Base-by-base conservation (phyloP, 352 stramenopile genomes). In the Thalassiosira sp. region DNA sequence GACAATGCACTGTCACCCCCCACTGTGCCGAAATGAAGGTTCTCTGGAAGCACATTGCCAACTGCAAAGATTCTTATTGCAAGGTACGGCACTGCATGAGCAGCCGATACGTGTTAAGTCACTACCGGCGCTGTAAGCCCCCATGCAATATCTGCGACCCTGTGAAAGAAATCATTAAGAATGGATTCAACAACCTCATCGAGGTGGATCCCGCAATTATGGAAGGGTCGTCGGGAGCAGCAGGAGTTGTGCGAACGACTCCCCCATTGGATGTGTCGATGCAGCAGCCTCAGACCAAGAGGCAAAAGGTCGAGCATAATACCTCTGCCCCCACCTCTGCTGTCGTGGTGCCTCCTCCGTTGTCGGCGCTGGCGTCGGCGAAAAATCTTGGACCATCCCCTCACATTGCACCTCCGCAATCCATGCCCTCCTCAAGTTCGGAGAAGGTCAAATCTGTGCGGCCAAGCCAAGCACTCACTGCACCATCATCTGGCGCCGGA, bases 21-120 rank as follows among this genome's bases (percentile, higher is more conserved):
- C 97, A 97, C 70, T 99, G 97, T 86, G 93, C 91, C 31, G 94
- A 97, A 59, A 99, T 99, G 97, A 99, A 99, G 84, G 81, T 93
- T 20, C 83, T 99, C 3, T 99, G 97, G 97, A 94, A 96, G 59
- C 97, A 99, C 81, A 99, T 99, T 88, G 95, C 96, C 25, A 92
- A 90, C n/a, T 99, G 97, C 61, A 97, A 97, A 64, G 94, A 99
- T 66, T 96, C 95, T 24, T 90, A 96, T 52, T 99, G 97, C 80
- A 91, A 94, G 27, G 95, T 98, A 56, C 93, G 92, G 25, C 97
- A 99, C 75, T 99, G 97, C 72, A 98, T 98, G 63, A 98, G 95
- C 27, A 98, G 95, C 20, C 96, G 98, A 79, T 93, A 98, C 63
- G 96, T 99, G 69, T 90, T 99, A 11, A 98, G 95, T 61, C 97